Evolutionary conservation across 192 early-diverging fungal species (phyloP).

Genomic region (Irineochytrium annulatum): DNA sequence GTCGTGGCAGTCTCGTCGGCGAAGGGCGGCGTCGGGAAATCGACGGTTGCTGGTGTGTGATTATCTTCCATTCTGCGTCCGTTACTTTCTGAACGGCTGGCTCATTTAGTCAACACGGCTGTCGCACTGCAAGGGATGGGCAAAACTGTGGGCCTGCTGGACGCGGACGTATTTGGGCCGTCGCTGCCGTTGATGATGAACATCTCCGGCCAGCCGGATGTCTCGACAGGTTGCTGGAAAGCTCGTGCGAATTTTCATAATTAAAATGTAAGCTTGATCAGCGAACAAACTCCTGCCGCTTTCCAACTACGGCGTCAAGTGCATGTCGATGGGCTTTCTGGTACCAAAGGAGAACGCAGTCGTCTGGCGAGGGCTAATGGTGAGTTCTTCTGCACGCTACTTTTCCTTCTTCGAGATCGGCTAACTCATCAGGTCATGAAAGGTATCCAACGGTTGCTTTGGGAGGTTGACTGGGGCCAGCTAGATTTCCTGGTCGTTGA

Average conservation of each 20-base stretch:
- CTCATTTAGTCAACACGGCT: conserved; percentile 67
- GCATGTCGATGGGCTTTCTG: conserved; percentile 91
- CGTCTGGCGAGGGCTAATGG: conserved; percentile 92
- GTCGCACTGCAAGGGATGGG: conserved; percentile 49
- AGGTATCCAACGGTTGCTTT: conserved; percentile 77
- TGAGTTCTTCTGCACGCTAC: conserved; percentile 7
- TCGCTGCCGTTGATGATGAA: conserved; percentile 84
- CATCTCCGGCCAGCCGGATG: conserved; percentile 66
- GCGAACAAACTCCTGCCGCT: conserved; percentile 63
- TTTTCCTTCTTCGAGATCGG: neutral
- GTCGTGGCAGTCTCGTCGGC: conserved; percentile 81
- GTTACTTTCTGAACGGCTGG: neutral
- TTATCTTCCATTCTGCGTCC: neutral
- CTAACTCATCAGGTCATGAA: conserved; percentile 68
- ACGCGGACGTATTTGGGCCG: conserved; percentile 92
- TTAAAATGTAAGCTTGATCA: conserved; percentile 1
- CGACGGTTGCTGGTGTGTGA: conserved; percentile 69
- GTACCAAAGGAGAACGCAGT: conserved; percentile 68
- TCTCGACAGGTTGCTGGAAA: conserved; percentile 43
- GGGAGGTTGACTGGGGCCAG: conserved; percentile 75
- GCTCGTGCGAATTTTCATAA: neutral
- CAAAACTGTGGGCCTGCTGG: conserved; percentile 65
- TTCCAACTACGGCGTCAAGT: conserved; percentile 79
- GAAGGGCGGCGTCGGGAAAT: conserved; percentile 92
- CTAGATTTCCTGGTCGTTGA: conserved; percentile 82